Evolutionary conservation across 2,329 filamentous ascomycete genomes (phyloP).

Genomic region (Exophiala sp.): DNA sequence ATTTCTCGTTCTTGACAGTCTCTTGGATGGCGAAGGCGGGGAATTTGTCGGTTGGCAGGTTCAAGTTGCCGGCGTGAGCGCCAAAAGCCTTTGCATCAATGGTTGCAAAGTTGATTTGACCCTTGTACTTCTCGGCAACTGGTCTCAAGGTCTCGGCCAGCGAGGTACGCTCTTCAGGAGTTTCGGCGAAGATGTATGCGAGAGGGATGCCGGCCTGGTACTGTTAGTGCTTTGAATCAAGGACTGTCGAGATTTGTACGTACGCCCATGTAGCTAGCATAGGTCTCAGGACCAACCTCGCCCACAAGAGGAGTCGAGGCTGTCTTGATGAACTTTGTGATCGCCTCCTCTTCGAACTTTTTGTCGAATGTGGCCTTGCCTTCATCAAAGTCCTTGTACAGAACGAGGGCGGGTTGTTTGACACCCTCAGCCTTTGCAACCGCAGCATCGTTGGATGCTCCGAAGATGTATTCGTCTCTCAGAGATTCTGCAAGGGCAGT

Average conservation of each 20-base stretch:
- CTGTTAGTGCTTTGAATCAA: slow-evolving; percentile 1
- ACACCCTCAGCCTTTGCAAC: slow-evolving; percentile 89
- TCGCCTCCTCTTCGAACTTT: slow-evolving; percentile 75
- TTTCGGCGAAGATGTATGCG: slow-evolving; percentile 97
- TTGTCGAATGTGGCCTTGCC: slow-evolving; percentile 82
- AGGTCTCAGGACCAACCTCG: slow-evolving; percentile 95
- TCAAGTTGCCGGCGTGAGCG: slow-evolving; percentile 92
- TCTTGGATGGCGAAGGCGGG: slow-evolving; percentile 98
- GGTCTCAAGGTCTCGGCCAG: slow-evolving; percentile 76
- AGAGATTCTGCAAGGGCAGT: slow-evolving; percentile 67
- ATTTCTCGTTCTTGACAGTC: slow-evolving; percentile 93
- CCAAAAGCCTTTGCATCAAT: slow-evolving; percentile 94
- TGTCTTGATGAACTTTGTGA: slow-evolving; percentile 78
- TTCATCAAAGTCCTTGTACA: slow-evolving; percentile 98
- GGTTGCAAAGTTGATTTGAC: slow-evolving; percentile 94
- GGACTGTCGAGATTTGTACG: slow-evolving; percentile 24
- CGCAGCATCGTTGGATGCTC: slow-evolving; percentile 74
- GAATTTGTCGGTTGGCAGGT: slow-evolving; percentile 93
- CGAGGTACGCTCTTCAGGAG: slow-evolving; percentile 77
- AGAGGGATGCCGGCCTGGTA: slow-evolving; percentile 77
- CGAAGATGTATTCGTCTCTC: slow-evolving; percentile 91
- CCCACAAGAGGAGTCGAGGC: slow-evolving; percentile 86
- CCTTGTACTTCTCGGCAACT: slow-evolving; percentile 86
- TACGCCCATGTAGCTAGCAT: slow-evolving; percentile 86
- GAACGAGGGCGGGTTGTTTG: slow-evolving; percentile 77